Evolutionary conservation across 805 yeast species (phyloP), one percentile per base, ranked within the genome.

Genomic region (Kuraishia hungarica): DNA sequence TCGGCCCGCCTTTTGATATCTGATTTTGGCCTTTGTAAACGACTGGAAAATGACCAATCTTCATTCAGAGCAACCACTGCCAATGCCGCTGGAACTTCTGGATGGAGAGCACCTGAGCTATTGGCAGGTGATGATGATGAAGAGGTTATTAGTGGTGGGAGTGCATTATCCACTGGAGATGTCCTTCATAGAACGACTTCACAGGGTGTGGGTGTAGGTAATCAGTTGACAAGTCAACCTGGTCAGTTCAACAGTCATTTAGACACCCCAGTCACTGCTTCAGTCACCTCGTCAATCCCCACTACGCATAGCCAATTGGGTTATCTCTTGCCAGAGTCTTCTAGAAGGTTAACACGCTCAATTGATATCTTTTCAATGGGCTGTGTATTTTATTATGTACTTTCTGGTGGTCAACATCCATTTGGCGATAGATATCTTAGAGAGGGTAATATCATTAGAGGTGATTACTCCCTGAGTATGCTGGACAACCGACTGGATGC

Each of bases 101-200:
- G 99, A 2, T 94, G 99, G 99, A 80, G 97, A 62, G 98, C 99
- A 0, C 99, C 99, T 0, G 99, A 94, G 64, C 68, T 89, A 39
- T 70, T 89, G 43, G 67, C 79, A 23, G 80, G 76, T 49, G 75
- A 68, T 22, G 75, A 68, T 22, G 54, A 61, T 11, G 68, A 72
- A 28, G 54, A 62, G 2, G 71, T 50, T 28, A 8, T 8, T 17
- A 35, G 43, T 35, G 43, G 43, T 35, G 43, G 43, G 43, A 35
- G 43, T 35, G 48, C 24, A 48, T 20, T 47, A 13, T 11, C 39
- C 48, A 46, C 21, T 22, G 20, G 20, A 26, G 50, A 51, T 24
- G 13, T 21, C 51, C 11, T 35, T 6, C 35, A 28, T 10, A 35
- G 43, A 15, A 35, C 43, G 17, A 15, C 24, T 24, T 23, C 51